Percentiles rank a stretch among this genome's conserved stretches.
These are phyloP conservation scores for Fusarium sp. DNA, from an alignment of 2,329 filamentous ascomycete genomes.

Conservation along the genomic window DNA sequence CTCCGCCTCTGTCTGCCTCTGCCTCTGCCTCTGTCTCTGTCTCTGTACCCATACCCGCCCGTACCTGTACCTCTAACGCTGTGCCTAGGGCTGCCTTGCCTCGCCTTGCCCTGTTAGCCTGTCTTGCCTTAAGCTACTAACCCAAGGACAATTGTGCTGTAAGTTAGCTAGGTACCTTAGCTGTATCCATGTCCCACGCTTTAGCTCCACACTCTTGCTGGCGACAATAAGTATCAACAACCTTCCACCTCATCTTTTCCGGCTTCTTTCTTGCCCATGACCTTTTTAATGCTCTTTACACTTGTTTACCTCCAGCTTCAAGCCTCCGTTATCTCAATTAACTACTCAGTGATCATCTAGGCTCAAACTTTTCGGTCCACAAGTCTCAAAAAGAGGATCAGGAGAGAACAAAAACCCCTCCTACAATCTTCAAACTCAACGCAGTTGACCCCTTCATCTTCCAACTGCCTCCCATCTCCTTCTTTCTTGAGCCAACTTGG, in stretches of 20 bases:
- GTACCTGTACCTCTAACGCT: slow-evolving; percentile 22
- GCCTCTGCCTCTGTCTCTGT: background rate
- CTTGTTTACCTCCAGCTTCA: slow-evolving; percentile 2
- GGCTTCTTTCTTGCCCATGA: slow-evolving; percentile 34
- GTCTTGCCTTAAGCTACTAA: background rate
- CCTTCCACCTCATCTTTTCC: slow-evolving; percentile 40
- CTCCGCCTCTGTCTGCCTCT: background rate
- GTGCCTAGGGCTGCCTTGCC: slow-evolving; percentile 13
- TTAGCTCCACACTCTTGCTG: slow-evolving; percentile 41
- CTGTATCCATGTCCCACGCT: slow-evolving; percentile 31
- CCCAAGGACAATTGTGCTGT: slow-evolving; percentile 1
- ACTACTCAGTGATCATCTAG: background rate
- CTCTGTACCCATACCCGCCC: background rate
- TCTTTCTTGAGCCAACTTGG: background rate
- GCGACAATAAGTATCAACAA: slow-evolving; percentile 44
- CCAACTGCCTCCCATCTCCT: slow-evolving; percentile 17
- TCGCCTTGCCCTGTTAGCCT: slow-evolving; percentile 1
- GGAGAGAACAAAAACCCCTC: slow-evolving; percentile 29
- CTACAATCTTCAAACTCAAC: slow-evolving; percentile 22
- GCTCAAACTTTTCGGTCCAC: background rate
- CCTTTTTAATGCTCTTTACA: slow-evolving; percentile 20
- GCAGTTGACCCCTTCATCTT: slow-evolving; percentile 25
- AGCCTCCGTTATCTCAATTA: background rate
- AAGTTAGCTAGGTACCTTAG: slow-evolving; percentile 14
- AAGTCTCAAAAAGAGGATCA: background rate